Conservation (phyloP, 208 protist genomes). For the Lotmaria passim region DNA sequence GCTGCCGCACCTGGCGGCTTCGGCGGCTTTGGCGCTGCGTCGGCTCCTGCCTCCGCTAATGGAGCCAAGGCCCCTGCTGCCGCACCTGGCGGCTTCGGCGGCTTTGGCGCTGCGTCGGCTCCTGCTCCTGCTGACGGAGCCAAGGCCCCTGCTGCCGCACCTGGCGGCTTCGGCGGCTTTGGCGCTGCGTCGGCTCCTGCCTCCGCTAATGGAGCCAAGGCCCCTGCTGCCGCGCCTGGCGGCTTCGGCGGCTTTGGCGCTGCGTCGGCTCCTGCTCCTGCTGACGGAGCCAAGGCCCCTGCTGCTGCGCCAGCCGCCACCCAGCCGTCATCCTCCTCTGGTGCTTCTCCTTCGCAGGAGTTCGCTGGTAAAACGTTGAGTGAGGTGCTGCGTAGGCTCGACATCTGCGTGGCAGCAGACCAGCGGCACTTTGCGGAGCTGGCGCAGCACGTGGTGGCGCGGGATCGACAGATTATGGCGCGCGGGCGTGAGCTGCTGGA, state of each 20-base stretch:
- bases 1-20: slow-evolving; percentile 27
- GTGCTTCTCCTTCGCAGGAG: slow-evolving; percentile 48
- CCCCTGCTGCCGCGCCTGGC: slow-evolving; percentile 27
- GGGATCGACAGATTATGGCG: slow-evolving; percentile 72
- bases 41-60: slow-evolving; percentile 15
- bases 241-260: slow-evolving; percentile 21
- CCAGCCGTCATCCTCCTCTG: slow-evolving; percentile 24
- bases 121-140: slow-evolving; percentile 12
- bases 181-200: slow-evolving; percentile 27
- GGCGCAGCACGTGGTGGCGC: slow-evolving; percentile 58
- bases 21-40: slow-evolving; percentile 21
- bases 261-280: slow-evolving; percentile 28
- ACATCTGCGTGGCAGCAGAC: slow-evolving; percentile 50
- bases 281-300: slow-evolving; percentile 23
- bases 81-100: slow-evolving; percentile 33
- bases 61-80: neutral
- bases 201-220: slow-evolving; percentile 11
- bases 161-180: slow-evolving; percentile 19
- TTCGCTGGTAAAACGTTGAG: slow-evolving; percentile 61
- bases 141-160: neutral
- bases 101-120: slow-evolving; percentile 19
- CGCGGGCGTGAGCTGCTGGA: slow-evolving; percentile 60
- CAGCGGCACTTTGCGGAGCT: slow-evolving; percentile 61
- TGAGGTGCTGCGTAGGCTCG: slow-evolving; percentile 56
- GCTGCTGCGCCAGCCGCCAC: slow-evolving; percentile 8